phyloP scores from a whole-genome alignment of 2,329 filamentous ascomycete genomes.

The Rhytidhysteron rufulum region DNA sequence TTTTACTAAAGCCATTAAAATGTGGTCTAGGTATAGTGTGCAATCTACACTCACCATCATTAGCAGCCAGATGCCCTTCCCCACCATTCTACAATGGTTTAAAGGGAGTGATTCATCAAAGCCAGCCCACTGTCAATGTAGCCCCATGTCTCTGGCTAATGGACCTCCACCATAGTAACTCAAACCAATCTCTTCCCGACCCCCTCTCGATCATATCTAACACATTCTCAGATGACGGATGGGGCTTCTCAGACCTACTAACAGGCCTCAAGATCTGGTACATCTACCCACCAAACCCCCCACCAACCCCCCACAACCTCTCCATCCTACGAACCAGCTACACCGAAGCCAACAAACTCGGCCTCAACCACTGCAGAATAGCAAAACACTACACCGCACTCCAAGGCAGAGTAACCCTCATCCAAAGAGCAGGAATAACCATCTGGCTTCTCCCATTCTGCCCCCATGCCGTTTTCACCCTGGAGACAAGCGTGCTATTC shows the following conservation, averaged over 20 bases:
- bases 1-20: no score
- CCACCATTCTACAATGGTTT: no score
- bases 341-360: not conserved
- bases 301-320: not conserved
- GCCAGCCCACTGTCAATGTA: not conserved
- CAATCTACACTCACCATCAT: no score
- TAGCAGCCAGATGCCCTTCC: no score
- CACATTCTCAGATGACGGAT: not conserved
- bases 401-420: conserved; percentile 1
- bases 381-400: not conserved
- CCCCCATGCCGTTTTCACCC: conserved; percentile 6
- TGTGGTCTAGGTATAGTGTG: no score
- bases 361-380: no score
- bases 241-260: not conserved
- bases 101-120: no score
- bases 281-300: conserved; percentile 4
- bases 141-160: not conserved
- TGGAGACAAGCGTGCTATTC: conserved; percentile 1
- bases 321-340: not conserved
- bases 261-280: conserved; percentile 4
- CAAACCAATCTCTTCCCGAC: not conserved
- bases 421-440: not conserved
- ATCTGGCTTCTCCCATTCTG: conserved; percentile 4
- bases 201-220: not conserved
- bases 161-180: not conserved